Conservation (phyloP, 345 rosid genomes). For the Hibiscus tridactylites region DNA sequence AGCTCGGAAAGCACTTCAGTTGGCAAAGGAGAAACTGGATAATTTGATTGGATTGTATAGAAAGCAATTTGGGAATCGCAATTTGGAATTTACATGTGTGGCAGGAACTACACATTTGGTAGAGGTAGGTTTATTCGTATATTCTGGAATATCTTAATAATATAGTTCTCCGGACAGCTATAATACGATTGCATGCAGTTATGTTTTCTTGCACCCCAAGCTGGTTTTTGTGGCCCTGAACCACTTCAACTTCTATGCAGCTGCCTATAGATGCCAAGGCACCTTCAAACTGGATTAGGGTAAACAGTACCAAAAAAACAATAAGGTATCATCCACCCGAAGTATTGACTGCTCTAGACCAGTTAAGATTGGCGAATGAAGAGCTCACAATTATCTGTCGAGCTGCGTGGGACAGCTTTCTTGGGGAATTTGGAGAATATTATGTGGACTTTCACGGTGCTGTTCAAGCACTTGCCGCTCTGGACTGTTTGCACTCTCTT, state of each 20-base stretch:
- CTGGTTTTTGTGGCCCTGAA: slow-evolving; percentile 1
- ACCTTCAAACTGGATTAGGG: slow-evolving; percentile 73
- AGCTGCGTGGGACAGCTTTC: slow-evolving; percentile 76
- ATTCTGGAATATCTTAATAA: slow-evolving; percentile 1
- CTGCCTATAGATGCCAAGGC: slow-evolving; percentile 61
- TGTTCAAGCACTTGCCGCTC: slow-evolving; percentile 73
- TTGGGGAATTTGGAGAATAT: slow-evolving; percentile 49
- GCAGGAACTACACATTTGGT: slow-evolving; percentile 62
- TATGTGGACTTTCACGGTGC: slow-evolving; percentile 72
- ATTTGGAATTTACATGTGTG: slow-evolving; percentile 47
- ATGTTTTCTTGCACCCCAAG: not conserved
- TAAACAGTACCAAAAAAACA: slow-evolving; percentile 77
- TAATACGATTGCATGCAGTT: not conserved
- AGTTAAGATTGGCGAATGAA: slow-evolving; percentile 68
- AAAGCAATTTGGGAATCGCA: slow-evolving; percentile 41
- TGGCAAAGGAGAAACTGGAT: slow-evolving; percentile 50
- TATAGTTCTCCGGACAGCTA: not conserved
- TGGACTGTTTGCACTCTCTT: slow-evolving; percentile 86
- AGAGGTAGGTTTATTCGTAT: slow-evolving; percentile 34
- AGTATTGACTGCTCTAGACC: slow-evolving; percentile 62
- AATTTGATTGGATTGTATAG: slow-evolving; percentile 38
- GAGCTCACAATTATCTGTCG: slow-evolving; percentile 57
- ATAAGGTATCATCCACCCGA: slow-evolving; percentile 94
- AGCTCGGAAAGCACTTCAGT: slow-evolving; percentile 56
- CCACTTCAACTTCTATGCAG: slow-evolving; percentile 34